A percentile compares a stretch with the other conserved stretches of the same genome.
phyloP scores from a whole-genome alignment of 2,329 filamentous ascomycete genomes.

The Venturiaceae sp. region DNA sequence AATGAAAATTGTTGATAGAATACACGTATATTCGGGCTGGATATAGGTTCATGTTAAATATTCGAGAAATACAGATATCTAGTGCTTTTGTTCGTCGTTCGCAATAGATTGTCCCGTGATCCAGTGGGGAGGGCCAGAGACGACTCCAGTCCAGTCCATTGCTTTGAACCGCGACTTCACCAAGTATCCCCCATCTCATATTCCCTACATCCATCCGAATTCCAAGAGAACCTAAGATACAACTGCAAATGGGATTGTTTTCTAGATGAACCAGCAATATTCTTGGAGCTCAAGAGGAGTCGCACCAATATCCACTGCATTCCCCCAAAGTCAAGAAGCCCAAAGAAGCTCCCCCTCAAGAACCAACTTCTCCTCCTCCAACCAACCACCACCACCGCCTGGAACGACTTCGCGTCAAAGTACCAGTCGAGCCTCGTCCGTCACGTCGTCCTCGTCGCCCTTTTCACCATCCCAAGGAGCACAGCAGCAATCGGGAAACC shows the following conservation, averaged over 20 bases:
- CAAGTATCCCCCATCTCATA: too few species aligned
- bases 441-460: conserved; percentile 44
- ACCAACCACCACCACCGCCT: conserved; percentile 6
- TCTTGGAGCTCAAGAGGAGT: conserved; percentile 48
- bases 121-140: too few species aligned
- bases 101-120: too few species aligned
- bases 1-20: too few species aligned
- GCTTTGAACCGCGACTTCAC: too few species aligned
- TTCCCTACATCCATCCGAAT: too few species aligned
- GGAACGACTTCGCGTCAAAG: conserved; percentile 36
- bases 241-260: conserved; percentile 25
- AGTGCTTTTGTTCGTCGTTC: too few species aligned
- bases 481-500: conserved; percentile 42
- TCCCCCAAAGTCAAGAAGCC: conserved; percentile 26
- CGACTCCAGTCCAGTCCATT: too few species aligned
- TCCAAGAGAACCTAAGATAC: too few species aligned
- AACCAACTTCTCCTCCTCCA: conserved; percentile 39
- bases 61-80: too few species aligned
- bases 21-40: too few species aligned
- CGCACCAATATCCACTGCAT: conserved; percentile 47
- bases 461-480: conserved; percentile 45
- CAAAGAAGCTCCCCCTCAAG: background rate
- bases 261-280: conserved; percentile 43
- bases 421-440: conserved; percentile 43
- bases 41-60: too few species aligned